Base-by-base conservation (phyloP, 202 grass and related monocot genomes). In the Hordeum pubiflorum region DNA sequence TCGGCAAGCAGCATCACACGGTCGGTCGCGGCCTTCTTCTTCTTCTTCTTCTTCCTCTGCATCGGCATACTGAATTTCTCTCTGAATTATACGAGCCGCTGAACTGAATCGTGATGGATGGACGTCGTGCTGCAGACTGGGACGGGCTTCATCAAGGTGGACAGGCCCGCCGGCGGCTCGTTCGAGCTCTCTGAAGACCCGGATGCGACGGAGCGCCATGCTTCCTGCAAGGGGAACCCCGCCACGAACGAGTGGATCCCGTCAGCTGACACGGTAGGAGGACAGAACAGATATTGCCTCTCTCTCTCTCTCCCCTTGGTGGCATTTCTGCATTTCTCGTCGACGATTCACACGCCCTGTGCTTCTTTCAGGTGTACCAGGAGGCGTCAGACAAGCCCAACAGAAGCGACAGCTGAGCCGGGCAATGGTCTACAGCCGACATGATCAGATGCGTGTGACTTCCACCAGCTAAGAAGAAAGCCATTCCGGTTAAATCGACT, bases 241-340 rank as follows among this genome's bases (percentile, higher is more conserved):
- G 89, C 91, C 14, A 91, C 94, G 2, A 97, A 93, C 71, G 94
- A 97, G 10, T 97, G 94, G 94, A 94, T 91, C 69, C 87, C 94
- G n/a, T 97, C 91, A 22, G 57, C 84, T 58, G 75, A 91, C 79
- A 91, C 84, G 79, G 91, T 91, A 79, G 5, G 46, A 62, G 59
- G 3, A 27, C 14, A n/a, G 57, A 3, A 27, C 14, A n/a, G 57
- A 3, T 13, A 6, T 36, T 68, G 64, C 6, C 21, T 40, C 34
- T 69, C 37, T 69, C 5, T 44, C 31, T 43, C 14, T 39, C 20
- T 11, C 9, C 4, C 10, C 9, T 23, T 67, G 7, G 9, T 12
- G 10, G 12, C 3, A 12, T 56, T 21, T 32, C 14, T 14, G 56
- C 59, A 60, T 8, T 32, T 78, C 23, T 24, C 58, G 14, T n/a